These are phyloP conservation scores for Phaeosphaeria sp. DNA, from an alignment of 2,329 filamentous ascomycete species.

Conservation along the genomic window DNA sequence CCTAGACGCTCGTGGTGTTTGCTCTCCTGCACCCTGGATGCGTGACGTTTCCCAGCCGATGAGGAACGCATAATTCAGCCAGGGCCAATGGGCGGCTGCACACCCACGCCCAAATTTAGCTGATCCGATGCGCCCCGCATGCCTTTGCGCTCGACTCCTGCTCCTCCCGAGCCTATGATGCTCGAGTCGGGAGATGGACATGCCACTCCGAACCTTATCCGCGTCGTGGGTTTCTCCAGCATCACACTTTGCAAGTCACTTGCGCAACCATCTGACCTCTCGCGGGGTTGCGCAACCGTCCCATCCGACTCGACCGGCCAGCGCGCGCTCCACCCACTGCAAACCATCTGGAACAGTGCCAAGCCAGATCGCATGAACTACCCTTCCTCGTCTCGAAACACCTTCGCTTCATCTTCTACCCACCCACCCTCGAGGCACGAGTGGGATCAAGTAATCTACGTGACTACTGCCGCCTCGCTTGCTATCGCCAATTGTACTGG, in stretches of 20 bases:
- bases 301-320: background rate
- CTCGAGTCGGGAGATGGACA: conserved; percentile 9
- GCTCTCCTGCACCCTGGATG: conserved; percentile 7
- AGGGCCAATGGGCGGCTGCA: conserved; percentile 9
- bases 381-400: conserved; percentile 32
- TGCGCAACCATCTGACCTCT: background rate
- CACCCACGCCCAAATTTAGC: conserved; percentile 18
- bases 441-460: conserved; percentile 21
- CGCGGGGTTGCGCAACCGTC: conserved; percentile 1
- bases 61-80: conserved; percentile 1
- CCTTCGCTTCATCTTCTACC: conserved; percentile 25
- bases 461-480: conserved; percentile 21
- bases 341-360: conserved; percentile 34
- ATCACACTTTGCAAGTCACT: background rate
- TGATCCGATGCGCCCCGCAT: conserved; percentile 5
- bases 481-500: conserved; percentile 4
- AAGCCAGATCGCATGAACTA: conserved; percentile 33
- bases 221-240: conserved; percentile 3
- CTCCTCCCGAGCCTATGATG: conserved; percentile 10
- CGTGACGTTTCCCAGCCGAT: conserved; percentile 13
- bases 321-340: conserved; percentile 6
- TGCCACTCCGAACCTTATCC: conserved; percentile 1
- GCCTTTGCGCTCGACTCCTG: conserved; percentile 10
- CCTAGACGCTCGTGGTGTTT: conserved; percentile 18
- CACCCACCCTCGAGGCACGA: conserved; percentile 17